Evolutionary conservation across 1,284 basidiomycete genomes (phyloP), one percentile per base, ranked within the genome.

Genomic region (Apiotrichum laibachii): DNA sequence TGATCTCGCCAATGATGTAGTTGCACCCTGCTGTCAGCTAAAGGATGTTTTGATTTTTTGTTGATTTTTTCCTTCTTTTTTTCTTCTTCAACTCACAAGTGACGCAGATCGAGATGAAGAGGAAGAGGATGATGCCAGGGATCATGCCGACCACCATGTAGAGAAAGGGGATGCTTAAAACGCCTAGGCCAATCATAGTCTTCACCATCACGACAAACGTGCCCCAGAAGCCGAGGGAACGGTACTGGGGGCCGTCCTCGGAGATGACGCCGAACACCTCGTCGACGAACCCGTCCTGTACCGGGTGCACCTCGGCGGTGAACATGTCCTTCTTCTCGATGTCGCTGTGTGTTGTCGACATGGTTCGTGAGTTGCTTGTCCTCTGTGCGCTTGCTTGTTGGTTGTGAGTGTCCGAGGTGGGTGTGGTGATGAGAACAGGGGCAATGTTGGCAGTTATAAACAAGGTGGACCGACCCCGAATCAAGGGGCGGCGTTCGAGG

Each of bases 131-230:
- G 9, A 69, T 43, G 15, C 73, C 73, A 0, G 73, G 72, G 1
- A 70, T 64, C n/a, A 66, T 50, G 2, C 72, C 70, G n/a, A 70
- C 59, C 0, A 66, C 64, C 40, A 65, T 44, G 6, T 72, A 57
- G 2, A 68, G 65, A 0, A 64, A 53, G 1, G 72, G 71, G 59
- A 73, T 60, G 40, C 60, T 65, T 1, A 74, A 59, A 5, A 76
- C 69, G 61, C 72, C 73, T 13, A 75, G 62, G 21, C 72, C 74
- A 48, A 77, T 71, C 57, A 74, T 71, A 8, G 67, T 62, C 56
- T 75, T 75, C 47, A 69, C 57, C 60, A 70, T 62, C 40, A 77
- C 50, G 15, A 74, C 65, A 22, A 65, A 53, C 2, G 53, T 31
- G 22, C 53, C 43, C 12, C 11, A 22, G 47, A 16, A 33, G n/a